phyloP scores from a whole-genome alignment of 768 basidiomycete species.

The Amanita pseudoporphyria region DNA sequence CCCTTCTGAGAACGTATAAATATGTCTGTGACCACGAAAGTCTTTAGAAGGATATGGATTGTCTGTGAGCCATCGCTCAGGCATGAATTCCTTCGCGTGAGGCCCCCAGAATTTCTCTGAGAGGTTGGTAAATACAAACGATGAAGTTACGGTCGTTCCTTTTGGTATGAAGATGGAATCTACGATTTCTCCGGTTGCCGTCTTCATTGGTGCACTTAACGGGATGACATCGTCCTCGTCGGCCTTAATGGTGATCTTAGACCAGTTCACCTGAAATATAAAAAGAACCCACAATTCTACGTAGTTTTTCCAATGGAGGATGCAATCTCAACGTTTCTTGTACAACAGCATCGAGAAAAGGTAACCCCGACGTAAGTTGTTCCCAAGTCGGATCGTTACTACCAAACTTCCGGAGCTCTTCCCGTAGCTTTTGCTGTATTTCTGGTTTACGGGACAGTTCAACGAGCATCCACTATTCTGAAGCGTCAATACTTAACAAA shows the following conservation, averaged over 20 bases:
- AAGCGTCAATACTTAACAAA: neutral
- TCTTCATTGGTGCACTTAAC: slow-evolving; percentile 21
- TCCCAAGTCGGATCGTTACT: slow-evolving; percentile 28
- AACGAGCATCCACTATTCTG: slow-evolving; percentile 15
- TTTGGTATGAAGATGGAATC: slow-evolving; percentile 26
- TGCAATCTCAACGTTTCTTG: slow-evolving; percentile 30
- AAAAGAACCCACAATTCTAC: slow-evolving; percentile 20
- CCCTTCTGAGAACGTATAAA: slow-evolving; percentile 37
- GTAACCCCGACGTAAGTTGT: slow-evolving; percentile 31
- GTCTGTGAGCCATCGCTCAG: slow-evolving; percentile 32
- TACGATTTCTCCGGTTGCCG: slow-evolving; percentile 15
- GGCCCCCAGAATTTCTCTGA: slow-evolving; percentile 33
- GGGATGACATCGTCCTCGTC: slow-evolving; percentile 28
- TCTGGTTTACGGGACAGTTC: slow-evolving; percentile 14
- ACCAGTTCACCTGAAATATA: no score
- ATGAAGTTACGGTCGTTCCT: slow-evolving; percentile 28
- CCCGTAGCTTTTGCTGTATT: slow-evolving; percentile 12
- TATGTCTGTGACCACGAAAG: slow-evolving; percentile 27
- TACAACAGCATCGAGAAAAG: slow-evolving; percentile 33
- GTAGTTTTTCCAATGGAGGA: slow-evolving; percentile 20
- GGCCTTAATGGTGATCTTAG: slow-evolving; percentile 23
- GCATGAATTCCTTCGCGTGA: slow-evolving; percentile 33
- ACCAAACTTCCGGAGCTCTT: slow-evolving; percentile 11
- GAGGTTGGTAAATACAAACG: slow-evolving; percentile 28
- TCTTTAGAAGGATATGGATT: slow-evolving; percentile 18